phyloP scores from a whole-genome alignment of 805 yeast genomes.

The Cyberlindnera maritima region DNA sequence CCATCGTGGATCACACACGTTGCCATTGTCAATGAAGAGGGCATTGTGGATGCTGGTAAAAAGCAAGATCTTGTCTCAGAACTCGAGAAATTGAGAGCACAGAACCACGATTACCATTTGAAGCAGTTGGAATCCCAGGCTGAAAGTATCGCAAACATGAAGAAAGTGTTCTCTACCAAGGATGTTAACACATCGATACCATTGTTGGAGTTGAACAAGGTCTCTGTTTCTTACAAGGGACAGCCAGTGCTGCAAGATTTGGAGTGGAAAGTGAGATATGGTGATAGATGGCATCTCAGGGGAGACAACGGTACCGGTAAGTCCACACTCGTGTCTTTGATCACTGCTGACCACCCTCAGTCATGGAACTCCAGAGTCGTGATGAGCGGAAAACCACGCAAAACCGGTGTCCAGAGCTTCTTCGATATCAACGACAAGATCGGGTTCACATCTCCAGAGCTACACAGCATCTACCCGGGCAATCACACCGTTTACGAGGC shows the following conservation, averaged over 20 bases:
- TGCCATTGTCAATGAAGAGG: constrained; percentile 56
- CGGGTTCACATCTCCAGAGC: constrained; percentile 89
- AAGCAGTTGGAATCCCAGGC: constrained; percentile 13
- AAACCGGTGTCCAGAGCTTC: constrained; percentile 71
- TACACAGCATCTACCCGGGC: constrained; percentile 81
- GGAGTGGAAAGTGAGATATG: constrained; percentile 61
- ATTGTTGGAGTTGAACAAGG: constrained; percentile 52
- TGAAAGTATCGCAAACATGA: constrained; percentile 20
- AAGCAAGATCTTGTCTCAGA: constrained; percentile 26
- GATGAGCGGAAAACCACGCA: constrained; percentile 64
- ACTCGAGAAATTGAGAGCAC: constrained; percentile 23
- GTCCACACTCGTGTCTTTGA: constrained; percentile 77
- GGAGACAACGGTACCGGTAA: constrained; percentile 95
- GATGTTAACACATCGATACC: constrained; percentile 17
- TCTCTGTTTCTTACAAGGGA: constrained; percentile 66
- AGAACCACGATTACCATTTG: constrained; percentile 17
- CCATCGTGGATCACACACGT: constrained; percentile 82
- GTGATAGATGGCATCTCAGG: constrained; percentile 83
- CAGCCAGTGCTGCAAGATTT: constrained; percentile 57
- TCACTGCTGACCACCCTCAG: constrained; percentile 96
- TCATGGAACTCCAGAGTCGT: constrained; percentile 77
- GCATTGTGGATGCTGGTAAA: constrained; percentile 51
- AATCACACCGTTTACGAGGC: constrained; percentile 51
- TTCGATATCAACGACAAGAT: constrained; percentile 76
- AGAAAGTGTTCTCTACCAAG: constrained; percentile 15